Base-by-base conservation (phyloP, 164 flowering plant genomes). In the Tinospora cordifolia region DNA sequence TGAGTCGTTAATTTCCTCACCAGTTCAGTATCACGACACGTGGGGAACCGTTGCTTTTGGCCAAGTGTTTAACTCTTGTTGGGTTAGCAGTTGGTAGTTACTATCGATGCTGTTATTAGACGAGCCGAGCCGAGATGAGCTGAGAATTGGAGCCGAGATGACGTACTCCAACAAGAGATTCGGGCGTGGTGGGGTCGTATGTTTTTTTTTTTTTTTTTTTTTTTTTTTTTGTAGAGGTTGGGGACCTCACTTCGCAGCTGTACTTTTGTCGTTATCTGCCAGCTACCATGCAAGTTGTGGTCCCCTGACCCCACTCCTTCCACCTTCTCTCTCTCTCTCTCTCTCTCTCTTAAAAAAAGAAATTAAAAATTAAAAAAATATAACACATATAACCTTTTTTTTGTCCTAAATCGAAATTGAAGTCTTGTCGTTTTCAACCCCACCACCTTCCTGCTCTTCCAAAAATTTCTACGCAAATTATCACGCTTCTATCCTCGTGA, bases 231-330 rank as follows among this genome's bases (percentile, higher is more conserved):
- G 39, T 68, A 41, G 22, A 22, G 25, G 49, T 44, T 19, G 71
- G 72, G 78, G 78, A 68, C 75, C 66, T 69, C 67, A 3, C 4
- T 30, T 78, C 51, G 72, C 68, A 75, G 77, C 81, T 78, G 81
- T 78, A 65, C 69, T 49, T 65, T 75, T 75, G 77, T 75, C 77
- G 70, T 39, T 24, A 58, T 62, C 30, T 41, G 57, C 25, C 72
- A 54, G 63, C 72, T n/a, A 77, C 24, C 60, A 54, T 22, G 60
- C 60, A 1, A 54, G 4, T 30, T n/a, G 38, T 49, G 74, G 74
- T 71, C 74, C 74, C 68, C 62, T 1, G n/a, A n/a, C n/a, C 44
- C 24, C 36, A 2, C 4, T 30, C 36, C 36, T 30, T 1, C 4
- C 36, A 30, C 36, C 4, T n/a, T n/a, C n/a, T n/a, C n/a, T n/a